phyloP scores from a whole-genome alignment of 257 asterid species.

The Mentha longifolia region DNA sequence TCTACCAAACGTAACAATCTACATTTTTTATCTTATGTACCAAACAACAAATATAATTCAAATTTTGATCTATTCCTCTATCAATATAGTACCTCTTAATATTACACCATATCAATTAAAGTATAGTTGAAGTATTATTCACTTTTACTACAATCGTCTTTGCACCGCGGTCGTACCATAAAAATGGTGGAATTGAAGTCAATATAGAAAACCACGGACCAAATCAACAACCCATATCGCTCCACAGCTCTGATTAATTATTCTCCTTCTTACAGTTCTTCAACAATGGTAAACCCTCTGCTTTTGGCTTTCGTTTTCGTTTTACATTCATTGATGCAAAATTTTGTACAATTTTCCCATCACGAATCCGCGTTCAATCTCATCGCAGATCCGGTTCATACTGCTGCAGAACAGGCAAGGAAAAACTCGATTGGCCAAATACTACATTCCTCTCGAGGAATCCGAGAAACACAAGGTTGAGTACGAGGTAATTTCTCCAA shows the following conservation, averaged over 20 bases:
- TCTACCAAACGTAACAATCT: too few species aligned
- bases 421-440: slow-evolving; percentile 91
- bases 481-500: slow-evolving; percentile 69
- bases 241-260: not conserved
- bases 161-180: not conserved
- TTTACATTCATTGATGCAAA: not conserved
- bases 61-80: too few species aligned
- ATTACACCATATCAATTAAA: too few species aligned
- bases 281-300: slow-evolving; percentile 33
- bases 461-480: slow-evolving; percentile 99
- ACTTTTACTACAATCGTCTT: not conserved
- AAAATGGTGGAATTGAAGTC: slow-evolving; percentile 16
- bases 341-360: not conserved
- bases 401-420: slow-evolving; percentile 97
- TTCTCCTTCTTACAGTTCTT: not conserved
- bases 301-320: not conserved
- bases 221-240: not conserved
- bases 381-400: slow-evolving; percentile 91
- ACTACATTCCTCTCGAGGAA: slow-evolving; percentile 97
- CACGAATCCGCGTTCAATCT: not conserved
- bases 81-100: too few species aligned
- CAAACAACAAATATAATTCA: too few species aligned
- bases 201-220: slow-evolving; percentile 13
- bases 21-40: too few species aligned
- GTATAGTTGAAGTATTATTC: too few species aligned